Evolutionary conservation across 2,329 filamentous ascomycete genomes (phyloP), one percentile per base, ranked within the genome.

Genomic region (Ophiostoma ips): DNA sequence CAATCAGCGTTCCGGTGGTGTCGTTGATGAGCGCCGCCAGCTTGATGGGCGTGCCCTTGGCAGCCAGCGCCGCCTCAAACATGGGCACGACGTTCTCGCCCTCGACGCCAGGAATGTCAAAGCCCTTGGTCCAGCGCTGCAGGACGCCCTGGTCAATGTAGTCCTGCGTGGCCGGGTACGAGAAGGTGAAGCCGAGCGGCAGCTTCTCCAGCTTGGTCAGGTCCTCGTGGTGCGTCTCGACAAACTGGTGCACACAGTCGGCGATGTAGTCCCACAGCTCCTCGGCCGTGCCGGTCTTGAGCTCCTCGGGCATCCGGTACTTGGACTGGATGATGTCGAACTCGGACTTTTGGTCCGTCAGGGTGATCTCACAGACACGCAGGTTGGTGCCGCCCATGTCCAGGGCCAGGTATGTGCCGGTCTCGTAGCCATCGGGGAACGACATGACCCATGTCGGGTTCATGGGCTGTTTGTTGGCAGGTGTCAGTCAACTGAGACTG

Each of bases 371-470:
- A 67, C 90, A 95, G 57, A 96, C 89, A 64, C 90, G 84, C 55
- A 95, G 71, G 66, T 96, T 96, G 61, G 90, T 96, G 59, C 90
- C 90, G 52, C 90, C 90, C 84, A 96, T 94, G 63, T 96, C 90
- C 38, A 96, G 74, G 50, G 90, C 88, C 36, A 96, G 73, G 65
- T 81, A 95, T 13, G 83, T 92, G 54, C 90, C 90, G 9, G 81
- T 85, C 67, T 95, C 90, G 57, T 89, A 67, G 56, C 90, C 90
- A 62, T 83, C 84, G 19, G 90, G 90, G 65, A 87, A 87, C 44
- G 78, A 78, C 80, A 94, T 88, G 55, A 94, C 88, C 90, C 90
- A 95, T 50, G 89, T 94, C 52, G 90, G 85, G 69, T 95, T 95
- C 90, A 96, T 95, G 53, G 90, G 89, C 87, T 94, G n/a, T n/a